These are phyloP conservation scores for Teunomyces gatunensis DNA, from an alignment of 805 yeast species.

Conservation along the genomic window DNA sequence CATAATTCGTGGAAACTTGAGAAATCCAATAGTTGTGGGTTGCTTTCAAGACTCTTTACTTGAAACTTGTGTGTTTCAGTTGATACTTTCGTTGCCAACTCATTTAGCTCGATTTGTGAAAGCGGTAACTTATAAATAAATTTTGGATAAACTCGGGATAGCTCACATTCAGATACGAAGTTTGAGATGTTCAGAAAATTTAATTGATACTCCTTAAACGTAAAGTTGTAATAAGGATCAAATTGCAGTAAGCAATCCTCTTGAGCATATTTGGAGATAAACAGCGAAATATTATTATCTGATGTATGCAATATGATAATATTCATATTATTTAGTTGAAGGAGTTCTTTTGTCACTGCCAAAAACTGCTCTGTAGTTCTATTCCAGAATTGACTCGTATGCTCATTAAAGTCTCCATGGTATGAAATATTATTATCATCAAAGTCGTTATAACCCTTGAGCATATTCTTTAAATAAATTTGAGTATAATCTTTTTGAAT, in stretches of 20 bases:
- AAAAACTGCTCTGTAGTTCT: conserved; percentile 35
- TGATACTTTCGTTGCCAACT: conserved; percentile 13
- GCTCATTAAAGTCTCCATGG: conserved; percentile 26
- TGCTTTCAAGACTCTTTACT: conserved; percentile 18
- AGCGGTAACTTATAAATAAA: conserved; percentile 34
- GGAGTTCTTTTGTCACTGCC: conserved; percentile 24
- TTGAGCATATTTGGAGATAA: neutral
- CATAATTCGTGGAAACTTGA: conserved; percentile 48
- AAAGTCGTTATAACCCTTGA: conserved; percentile 41
- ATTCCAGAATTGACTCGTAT: conserved; percentile 42
- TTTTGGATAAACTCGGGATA: conserved; percentile 19
- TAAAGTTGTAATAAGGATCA: conserved; percentile 47
- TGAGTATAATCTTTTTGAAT: conserved; percentile 36
- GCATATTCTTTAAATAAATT: conserved; percentile 35
- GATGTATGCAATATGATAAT: conserved; percentile 32
- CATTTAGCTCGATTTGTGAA: conserved; percentile 22
- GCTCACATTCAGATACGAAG: conserved; percentile 1
- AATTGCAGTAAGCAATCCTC: conserved; percentile 3
- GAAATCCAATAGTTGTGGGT: conserved; percentile 37
- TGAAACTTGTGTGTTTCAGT: conserved; percentile 9
- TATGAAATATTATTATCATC: conserved; percentile 22
- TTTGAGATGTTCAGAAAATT: conserved; percentile 3
- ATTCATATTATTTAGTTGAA: conserved; percentile 29
- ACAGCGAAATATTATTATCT: neutral
- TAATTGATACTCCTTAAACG: conserved; percentile 22